Conservation (phyloP, 371 early-diverging fungal genomes). For the Batkoa obscura region DNA sequence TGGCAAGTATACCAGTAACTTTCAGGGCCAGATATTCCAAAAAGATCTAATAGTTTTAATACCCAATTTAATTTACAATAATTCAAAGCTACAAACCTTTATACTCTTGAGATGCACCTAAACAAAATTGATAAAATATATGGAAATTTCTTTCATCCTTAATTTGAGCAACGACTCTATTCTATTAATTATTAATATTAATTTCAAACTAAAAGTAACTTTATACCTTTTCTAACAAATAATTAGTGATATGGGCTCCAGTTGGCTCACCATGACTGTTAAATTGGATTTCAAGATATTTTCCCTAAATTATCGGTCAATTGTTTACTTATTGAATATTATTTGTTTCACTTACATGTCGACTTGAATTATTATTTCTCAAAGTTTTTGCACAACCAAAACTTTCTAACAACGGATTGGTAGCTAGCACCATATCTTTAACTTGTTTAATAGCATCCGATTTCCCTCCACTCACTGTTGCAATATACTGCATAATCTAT, state of each 20-base stretch:
- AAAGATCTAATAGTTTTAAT: conserved; percentile 24
- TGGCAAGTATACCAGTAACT: conserved; percentile 56
- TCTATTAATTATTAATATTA: conserved; percentile 16
- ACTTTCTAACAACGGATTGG: conserved; percentile 93
- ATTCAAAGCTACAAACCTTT: conserved; percentile 20
- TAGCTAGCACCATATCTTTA: conserved; percentile 89
- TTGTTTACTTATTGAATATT: background rate
- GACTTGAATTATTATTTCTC: conserved; percentile 96
- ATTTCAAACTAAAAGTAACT: background rate
- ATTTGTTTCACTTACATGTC: conserved; percentile 68
- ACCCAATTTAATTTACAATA: background rate
- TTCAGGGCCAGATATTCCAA: conserved; percentile 62
- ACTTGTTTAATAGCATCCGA: conserved; percentile 71
- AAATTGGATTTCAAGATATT: conserved; percentile 97
- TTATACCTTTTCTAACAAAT: conserved; percentile 88
- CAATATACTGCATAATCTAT: conserved; percentile 89
- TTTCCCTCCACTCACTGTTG: conserved; percentile 69
- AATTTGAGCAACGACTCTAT: conserved; percentile 90
- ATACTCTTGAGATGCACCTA: conserved; percentile 52
- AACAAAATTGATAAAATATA: conserved; percentile 83
- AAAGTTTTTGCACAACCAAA: conserved; percentile 99
- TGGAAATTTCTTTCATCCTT: conserved; percentile 95
- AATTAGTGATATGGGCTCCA: conserved; percentile 96
- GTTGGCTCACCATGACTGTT: conserved; percentile 78
- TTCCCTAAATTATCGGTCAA: conserved; percentile 38